Conservation (phyloP, 1,284 basidiomycete genomes). For the Microbotryum silenes-acaulis region DNA sequence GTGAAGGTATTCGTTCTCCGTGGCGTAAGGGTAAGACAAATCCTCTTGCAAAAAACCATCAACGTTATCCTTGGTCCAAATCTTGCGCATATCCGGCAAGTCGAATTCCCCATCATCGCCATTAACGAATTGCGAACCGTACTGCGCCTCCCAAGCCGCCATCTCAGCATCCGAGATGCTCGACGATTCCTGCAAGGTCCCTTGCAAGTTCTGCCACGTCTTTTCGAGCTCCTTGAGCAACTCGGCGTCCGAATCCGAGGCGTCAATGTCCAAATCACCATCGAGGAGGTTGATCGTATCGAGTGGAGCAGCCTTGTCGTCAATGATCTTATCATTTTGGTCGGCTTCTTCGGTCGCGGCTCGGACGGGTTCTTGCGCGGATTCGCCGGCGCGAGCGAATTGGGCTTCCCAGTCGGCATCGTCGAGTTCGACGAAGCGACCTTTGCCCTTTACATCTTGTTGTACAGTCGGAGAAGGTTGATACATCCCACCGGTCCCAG, state of each 20-base stretch:
- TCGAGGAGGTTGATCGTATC: slow-evolving; percentile 45
- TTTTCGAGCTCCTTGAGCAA: slow-evolving; percentile 40
- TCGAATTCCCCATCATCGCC: slow-evolving; percentile 16
- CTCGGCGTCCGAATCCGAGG: slow-evolving; percentile 41
- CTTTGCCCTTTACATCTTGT: slow-evolving; percentile 24
- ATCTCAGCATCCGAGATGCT: slow-evolving; percentile 60
- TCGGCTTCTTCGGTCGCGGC: neutral
- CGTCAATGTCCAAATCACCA: slow-evolving; percentile 40
- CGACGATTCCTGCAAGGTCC: slow-evolving; percentile 45
- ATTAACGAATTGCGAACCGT: slow-evolving; percentile 33
- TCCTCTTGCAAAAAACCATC: slow-evolving; percentile 33
- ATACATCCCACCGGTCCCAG: slow-evolving; percentile 1
- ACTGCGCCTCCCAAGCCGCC: slow-evolving; percentile 35
- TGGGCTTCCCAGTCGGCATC: slow-evolving; percentile 66
- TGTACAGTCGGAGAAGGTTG: neutral
- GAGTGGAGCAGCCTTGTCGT: too few species aligned
- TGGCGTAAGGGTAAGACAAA: slow-evolving; percentile 31
- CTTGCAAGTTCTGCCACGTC: slow-evolving; percentile 35
- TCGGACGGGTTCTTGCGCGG: slow-evolving; percentile 31
- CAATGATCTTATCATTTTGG: slow-evolving; percentile 48
- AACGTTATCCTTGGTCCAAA: slow-evolving; percentile 32
- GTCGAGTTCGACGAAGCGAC: slow-evolving; percentile 36
- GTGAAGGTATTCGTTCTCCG: slow-evolving; percentile 59
- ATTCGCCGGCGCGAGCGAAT: slow-evolving; percentile 68
- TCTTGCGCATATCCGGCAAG: slow-evolving; percentile 6